Evolutionary conservation across 2,329 filamentous ascomycete genomes (phyloP).

Genomic region (Sarocladiaceae sp.): DNA sequence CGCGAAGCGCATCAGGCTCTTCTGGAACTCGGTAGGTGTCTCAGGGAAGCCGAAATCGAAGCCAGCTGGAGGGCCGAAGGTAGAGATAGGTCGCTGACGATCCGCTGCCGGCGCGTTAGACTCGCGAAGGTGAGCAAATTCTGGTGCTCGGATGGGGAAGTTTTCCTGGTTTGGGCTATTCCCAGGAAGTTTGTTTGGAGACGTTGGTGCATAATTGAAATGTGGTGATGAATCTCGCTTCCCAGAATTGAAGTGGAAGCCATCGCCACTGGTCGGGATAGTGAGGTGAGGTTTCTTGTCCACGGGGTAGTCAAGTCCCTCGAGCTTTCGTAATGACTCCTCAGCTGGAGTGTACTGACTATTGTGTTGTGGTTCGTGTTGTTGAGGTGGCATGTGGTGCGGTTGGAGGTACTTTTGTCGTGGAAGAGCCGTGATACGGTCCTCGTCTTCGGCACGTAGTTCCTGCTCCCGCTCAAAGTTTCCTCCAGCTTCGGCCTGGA

Average conservation of each 20-base stretch:
- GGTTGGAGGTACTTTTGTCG: conserved; percentile 60
- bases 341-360: conserved; percentile 25
- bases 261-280: conserved; percentile 13
- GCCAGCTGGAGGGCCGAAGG: conserved; percentile 56
- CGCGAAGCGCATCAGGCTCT: conserved; percentile 85
- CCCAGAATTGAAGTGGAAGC: conserved; percentile 57
- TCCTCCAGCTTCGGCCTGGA: conserved; percentile 75
- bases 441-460: conserved; percentile 76
- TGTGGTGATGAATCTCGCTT: conserved; percentile 48
- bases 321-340: conserved; percentile 44
- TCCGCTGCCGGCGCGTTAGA: conserved; percentile 29
- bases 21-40: conserved; percentile 83
- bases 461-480: conserved; percentile 76
- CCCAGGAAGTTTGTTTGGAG: conserved; percentile 30
- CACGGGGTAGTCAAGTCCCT: conserved; percentile 43
- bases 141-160: conserved; percentile 39
- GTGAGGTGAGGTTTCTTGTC: conserved; percentile 29
- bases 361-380: background rate
- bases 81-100: conserved; percentile 45
- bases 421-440: conserved; percentile 78
- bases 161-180: conserved; percentile 17
- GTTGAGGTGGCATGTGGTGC: conserved; percentile 28
- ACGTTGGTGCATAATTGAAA: conserved; percentile 54
- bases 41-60: conserved; percentile 79
- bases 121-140: conserved; percentile 54